phyloP scores from a whole-genome alignment of 2,329 filamentous ascomycete species.

The Botrytis sinoallii region DNA sequence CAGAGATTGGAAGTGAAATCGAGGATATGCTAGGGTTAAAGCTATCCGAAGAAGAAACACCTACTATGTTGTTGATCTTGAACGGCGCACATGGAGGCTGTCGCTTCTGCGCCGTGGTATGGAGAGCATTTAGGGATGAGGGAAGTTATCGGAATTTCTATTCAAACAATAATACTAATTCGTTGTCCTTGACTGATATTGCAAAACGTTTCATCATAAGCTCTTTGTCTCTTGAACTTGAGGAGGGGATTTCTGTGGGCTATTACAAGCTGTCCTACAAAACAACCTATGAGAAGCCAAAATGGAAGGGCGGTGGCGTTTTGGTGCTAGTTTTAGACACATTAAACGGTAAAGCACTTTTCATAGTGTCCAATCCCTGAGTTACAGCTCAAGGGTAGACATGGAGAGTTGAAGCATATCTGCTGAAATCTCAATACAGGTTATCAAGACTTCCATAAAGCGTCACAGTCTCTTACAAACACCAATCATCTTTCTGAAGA shows the following conservation, averaged over 20 bases:
- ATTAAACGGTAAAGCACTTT: background rate
- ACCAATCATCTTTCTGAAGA: background rate
- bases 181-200: background rate
- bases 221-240: background rate
- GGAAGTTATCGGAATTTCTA: background rate
- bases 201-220: background rate
- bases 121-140: background rate
- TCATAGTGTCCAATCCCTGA: background rate
- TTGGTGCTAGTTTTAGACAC: background rate
- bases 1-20: background rate
- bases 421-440: background rate
- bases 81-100: background rate
- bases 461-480: background rate
- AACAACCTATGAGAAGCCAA: background rate
- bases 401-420: background rate
- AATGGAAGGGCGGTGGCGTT: background rate
- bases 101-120: background rate
- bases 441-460: background rate
- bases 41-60: background rate
- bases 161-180: background rate
- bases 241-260: background rate
- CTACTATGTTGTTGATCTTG: background rate
- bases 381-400: background rate
- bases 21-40: background rate
- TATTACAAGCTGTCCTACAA: background rate